phyloP scores from a whole-genome alignment of 2,329 filamentous ascomycete genomes.

The Monosporascus ibericus region DNA sequence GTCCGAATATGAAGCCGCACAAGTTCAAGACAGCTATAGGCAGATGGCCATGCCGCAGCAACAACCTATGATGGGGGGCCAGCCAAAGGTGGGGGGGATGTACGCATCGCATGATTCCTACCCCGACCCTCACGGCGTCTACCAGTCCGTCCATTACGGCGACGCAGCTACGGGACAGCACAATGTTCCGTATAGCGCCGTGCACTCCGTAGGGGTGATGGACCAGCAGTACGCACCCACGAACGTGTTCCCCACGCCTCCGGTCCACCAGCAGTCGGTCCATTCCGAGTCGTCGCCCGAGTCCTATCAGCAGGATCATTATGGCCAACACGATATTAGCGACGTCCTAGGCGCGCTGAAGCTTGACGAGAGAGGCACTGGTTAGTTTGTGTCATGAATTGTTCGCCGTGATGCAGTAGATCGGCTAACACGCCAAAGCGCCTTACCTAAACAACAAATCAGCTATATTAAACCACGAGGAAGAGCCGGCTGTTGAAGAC shows the following conservation, averaged over 20 bases:
- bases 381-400: constrained; percentile 40
- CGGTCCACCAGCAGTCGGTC: constrained; percentile 36
- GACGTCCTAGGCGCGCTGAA: constrained; percentile 81
- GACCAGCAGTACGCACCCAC: constrained; percentile 45
- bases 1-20: constrained; percentile 34
- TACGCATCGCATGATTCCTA: constrained; percentile 48
- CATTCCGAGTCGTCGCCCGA: constrained; percentile 38
- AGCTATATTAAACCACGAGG: constrained; percentile 38
- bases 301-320: constrained; percentile 55
- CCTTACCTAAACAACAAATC: constrained; percentile 72
- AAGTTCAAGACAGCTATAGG: constrained; percentile 42
- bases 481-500: constrained; percentile 61
- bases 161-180: constrained; percentile 39
- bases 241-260: constrained; percentile 48
- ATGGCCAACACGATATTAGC: constrained; percentile 65
- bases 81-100: constrained; percentile 34
- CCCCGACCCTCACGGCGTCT: constrained; percentile 36
- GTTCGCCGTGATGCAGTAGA: background rate
- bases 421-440: constrained; percentile 42
- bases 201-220: constrained; percentile 43
- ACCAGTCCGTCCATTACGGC: constrained; percentile 41
- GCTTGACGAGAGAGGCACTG: constrained; percentile 80
- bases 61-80: constrained; percentile 36
- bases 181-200: constrained; percentile 47
- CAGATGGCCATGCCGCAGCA: constrained; percentile 42